Base-by-base conservation (phyloP, 257 asterid species). In the Forsythia viridissima region DNA sequence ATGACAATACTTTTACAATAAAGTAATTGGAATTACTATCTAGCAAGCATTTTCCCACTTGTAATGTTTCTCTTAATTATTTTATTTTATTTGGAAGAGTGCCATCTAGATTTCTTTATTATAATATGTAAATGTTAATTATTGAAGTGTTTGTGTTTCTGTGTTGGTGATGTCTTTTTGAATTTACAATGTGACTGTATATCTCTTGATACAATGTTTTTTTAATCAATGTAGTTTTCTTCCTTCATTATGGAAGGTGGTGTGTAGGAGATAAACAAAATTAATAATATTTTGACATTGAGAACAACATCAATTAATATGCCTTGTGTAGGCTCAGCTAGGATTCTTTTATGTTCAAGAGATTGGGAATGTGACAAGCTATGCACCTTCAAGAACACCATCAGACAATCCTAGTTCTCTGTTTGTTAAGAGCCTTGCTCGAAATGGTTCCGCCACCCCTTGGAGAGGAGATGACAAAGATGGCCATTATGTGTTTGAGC, bases 291-390 rank as follows among this genome's bases (percentile, higher is more conserved):
- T 63, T 78, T 59, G 48, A 40, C 84, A 67, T 83, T 79, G 71
- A 83, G 78, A 75, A 79, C 82, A 80, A 76, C 57, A 63, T 83
- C 81, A 84, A 85, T 88, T 85, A 68, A 79, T 87, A 79, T 87
- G 82, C 82, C 80, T 85, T 85, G 87, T 88, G 88, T 85, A 88
- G 91, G 91, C 91, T 85, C 89, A 85, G 89, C 85, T 85, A 83
- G 91, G 88, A 41, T 81, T 86, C 70, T 81, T 81, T 83, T 76
- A 65, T 85, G 89, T 87, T 52, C 91, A 88, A 88, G 91, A 85
- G 69, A 57, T 72, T 80, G 91, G 89, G 76, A 82, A 82, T 88
- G 80, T 88, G 82, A 77, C 89, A 73, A 85, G 91, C 91, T 80
- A 79, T 71, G 85, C 84, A 73, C 44, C 87, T 76, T 66, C 87